Evolutionary conservation across 495 filamentous ascomycete genomes (phyloP), one percentile per base, ranked within the genome.

Genomic region (Tuber umbilicatum): DNA sequence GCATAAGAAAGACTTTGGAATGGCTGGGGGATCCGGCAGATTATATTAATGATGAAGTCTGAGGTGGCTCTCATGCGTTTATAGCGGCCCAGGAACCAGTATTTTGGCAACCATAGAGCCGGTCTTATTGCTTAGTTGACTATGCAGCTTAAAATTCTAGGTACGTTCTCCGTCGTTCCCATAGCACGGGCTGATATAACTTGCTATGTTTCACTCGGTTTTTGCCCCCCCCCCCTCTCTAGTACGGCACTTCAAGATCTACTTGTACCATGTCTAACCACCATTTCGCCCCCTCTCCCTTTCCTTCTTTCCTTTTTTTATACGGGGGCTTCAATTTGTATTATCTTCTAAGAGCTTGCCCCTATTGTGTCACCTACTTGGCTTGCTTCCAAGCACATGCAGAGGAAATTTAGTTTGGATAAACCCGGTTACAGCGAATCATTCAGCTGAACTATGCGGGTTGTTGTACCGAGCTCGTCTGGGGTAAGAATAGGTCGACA

Each of bases 191-290:
- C 55, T 6, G 12, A 12, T 64, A 12, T 35, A 27, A 19, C 35
- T 64, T 64, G 55, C 55, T 64, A 64, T 64, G 55, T 64, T 64
- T 64, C 55, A 64, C 55, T 35, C 55, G 55, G 31, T 19, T 64
- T 64, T 60, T 64, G 12, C 31, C 35, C 39, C 19, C 55, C n/a
- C n/a, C 47, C 23, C 47, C 47, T 14, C 55, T 64, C 14, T 27
- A n/a, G 1, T 17, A 16, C 27, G 27, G 55, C 55, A 64, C 55
- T 64, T 27, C 12, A 64, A 3, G 55, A 64, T 64, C 31, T 64
- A 19, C 27, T 27, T 64, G n/a, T n/a, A n/a, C n/a, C n/a, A n/a
- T 35, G 50, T 12, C n/a, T 12, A 64, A 64, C 55, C n/a, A 35
- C 55, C 27, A 31, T 64, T 64, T 17, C 17, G 4, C 27, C 31